Percentiles rank a stretch among this genome's conserved stretches.
phyloP scores from a whole-genome alignment of 2,329 filamentous ascomycete species.

The Colletotrichum sp. region DNA sequence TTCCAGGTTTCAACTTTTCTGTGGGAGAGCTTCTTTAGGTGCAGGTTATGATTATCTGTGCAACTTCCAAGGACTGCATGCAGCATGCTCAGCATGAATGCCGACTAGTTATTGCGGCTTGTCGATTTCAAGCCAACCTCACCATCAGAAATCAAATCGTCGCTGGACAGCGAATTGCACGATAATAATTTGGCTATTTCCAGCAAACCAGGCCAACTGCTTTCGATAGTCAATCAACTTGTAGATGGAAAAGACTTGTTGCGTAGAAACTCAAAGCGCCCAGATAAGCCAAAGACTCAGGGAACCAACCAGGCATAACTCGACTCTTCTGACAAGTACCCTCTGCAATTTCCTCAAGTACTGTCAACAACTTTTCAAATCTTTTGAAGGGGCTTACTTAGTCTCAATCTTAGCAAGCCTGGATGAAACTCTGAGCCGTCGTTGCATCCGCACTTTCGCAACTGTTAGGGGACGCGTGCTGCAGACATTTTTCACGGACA shows the following conservation, averaged over 20 bases:
- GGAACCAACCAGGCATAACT: neutral
- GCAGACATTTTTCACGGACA: neutral
- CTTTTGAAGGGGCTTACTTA: neutral
- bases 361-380: neutral
- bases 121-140: neutral
- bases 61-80: neutral
- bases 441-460: neutral
- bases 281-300: neutral
- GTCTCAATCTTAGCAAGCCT: neutral
- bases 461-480: neutral
- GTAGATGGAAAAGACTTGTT: neutral
- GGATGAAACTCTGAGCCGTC: neutral
- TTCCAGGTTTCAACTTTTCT: neutral
- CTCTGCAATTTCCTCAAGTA: neutral
- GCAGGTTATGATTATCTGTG: neutral
- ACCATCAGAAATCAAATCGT: neutral
- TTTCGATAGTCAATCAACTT: neutral
- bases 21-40: neutral
- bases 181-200: neutral
- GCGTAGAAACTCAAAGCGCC: neutral
- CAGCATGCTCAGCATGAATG: neutral
- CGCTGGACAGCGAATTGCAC: neutral
- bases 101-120: neutral
- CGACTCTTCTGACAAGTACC: neutral
- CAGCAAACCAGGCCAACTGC: neutral